Evolutionary conservation across 306 rosid species (phyloP), one percentile per base, ranked within the genome.

Genomic region (Prunus mongolica): DNA sequence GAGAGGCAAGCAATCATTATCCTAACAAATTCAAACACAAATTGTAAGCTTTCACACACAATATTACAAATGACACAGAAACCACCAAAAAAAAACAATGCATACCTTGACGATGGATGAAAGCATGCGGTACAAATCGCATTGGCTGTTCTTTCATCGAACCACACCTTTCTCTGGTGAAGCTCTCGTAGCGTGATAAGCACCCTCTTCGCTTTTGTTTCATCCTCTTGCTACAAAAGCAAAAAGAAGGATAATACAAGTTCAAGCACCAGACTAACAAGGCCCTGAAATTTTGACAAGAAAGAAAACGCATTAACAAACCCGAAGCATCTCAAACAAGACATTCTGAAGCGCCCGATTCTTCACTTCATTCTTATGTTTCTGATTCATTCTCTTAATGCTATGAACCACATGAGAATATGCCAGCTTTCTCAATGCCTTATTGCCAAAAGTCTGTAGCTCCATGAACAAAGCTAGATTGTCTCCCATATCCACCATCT

Each of bases 101-200:
- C 41, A n/a, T 47, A 92, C 98, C 97, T 91, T 12, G 97, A 72
- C 2, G 95, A 77, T 5, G 89, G 87, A 85, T 92, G 98, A 73
- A 91, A 81, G 68, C 89, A 89, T 8, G 96, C 97, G 30, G 80
- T 82, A 76, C 97, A 92, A 57, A 94, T 89, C n/a, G 96, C 96
- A 83, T 94, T 89, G 12, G 96, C 95, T 3, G 98, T 90, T 82
- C 93, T 85, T 72, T 91, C 98, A 67, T 94, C 96, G 58, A 92
- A 90, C 97, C 97, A 94, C 65, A 82, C 81, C 84, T 85, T 89
- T 66, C 92, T 86, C 65, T 88, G 78, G 72, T 94, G 97, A 81
- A 94, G 93, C 62, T 94, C 96, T 16, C 97, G 85, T 0, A 94
- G 84, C 4, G 87, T 90, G 45, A 88, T 76, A n/a, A 94, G 86